Percentiles rank a stretch among this genome's conserved stretches.
These are phyloP conservation scores for Ophiostoma piceae DNA, from an alignment of 2,329 filamentous ascomycete genomes.

Conservation along the genomic window DNA sequence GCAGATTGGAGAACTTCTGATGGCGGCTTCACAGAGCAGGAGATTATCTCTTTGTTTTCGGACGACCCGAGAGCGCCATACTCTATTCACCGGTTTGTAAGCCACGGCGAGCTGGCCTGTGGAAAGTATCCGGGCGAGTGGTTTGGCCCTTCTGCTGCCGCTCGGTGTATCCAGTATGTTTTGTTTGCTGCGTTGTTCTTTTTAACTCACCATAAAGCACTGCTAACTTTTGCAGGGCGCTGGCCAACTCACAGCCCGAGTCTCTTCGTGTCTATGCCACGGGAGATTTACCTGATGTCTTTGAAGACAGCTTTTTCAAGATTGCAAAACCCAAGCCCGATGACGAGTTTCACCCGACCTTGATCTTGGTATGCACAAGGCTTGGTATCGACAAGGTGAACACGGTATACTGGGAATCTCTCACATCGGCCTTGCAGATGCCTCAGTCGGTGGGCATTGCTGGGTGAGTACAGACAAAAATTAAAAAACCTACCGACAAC, in stretches of 20 bases:
- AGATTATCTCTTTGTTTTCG: conserved; percentile 75
- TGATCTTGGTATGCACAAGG: conserved; percentile 83
- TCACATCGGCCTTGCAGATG: conserved; percentile 78
- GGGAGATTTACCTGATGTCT: conserved; percentile 85
- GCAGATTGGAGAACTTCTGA: conserved; percentile 69
- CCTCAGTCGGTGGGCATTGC: conserved; percentile 93
- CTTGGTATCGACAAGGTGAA: conserved; percentile 93
- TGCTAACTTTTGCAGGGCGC: conserved; percentile 50
- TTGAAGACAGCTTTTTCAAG: conserved; percentile 79
- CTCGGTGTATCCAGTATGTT: conserved; percentile 83
- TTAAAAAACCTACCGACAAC: not conserved
- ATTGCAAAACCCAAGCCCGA: conserved; percentile 64
- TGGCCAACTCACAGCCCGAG: conserved; percentile 61
- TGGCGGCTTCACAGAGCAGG: conserved; percentile 55
- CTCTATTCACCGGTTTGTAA: conserved; percentile 91
- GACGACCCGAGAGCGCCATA: conserved; percentile 83
- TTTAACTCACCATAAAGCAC: not conserved
- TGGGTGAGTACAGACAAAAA: conserved; percentile 54
- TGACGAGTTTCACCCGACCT: conserved; percentile 68
- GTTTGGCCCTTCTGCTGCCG: conserved; percentile 97
- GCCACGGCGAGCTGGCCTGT: conserved; percentile 78
- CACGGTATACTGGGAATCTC: conserved; percentile 89
- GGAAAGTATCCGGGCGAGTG: conserved; percentile 95
- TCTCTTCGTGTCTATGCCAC: conserved; percentile 80
- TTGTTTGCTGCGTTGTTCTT: not conserved